A percentile compares a stretch with the other conserved stretches of the same genome.
phyloP scores from a whole-genome alignment of 176 grass and related monocot species.

The Oryza punctata region DNA sequence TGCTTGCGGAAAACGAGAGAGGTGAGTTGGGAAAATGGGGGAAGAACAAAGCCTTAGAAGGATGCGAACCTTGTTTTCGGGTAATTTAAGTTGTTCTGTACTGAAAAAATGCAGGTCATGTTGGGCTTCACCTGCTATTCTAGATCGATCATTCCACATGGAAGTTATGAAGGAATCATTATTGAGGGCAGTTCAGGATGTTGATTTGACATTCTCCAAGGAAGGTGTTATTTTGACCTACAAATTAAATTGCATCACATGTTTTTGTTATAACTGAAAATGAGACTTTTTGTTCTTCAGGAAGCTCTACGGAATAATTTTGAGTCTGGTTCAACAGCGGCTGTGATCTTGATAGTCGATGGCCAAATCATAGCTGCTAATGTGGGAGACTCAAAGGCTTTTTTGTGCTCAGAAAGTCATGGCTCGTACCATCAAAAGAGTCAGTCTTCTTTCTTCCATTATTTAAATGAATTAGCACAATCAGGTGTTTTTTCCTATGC shows the following conservation, averaged over 20 bases:
- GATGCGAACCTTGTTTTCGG: neutral
- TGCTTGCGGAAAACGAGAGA: no score
- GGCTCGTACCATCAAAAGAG: conserved; percentile 40
- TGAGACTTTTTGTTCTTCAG: conserved; percentile 51
- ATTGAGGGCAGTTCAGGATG: conserved; percentile 76
- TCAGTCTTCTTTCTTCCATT: conserved; percentile 45
- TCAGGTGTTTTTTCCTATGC: neutral
- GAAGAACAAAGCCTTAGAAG: no score
- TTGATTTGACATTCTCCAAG: conserved; percentile 95
- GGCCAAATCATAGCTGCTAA: conserved; percentile 81
- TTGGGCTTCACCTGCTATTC: conserved; percentile 52
- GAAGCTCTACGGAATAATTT: conserved; percentile 73
- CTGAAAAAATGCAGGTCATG: conserved; percentile 57
- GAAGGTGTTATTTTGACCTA: conserved; percentile 47
- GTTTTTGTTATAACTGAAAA: neutral
- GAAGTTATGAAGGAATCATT: conserved; percentile 91
- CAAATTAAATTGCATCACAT: neutral
- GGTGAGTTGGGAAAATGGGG: no score
- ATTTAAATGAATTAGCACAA: conserved; percentile 15
- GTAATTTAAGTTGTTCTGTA: conserved; percentile 13
- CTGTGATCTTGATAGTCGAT: conserved; percentile 81
- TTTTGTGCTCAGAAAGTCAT: conserved; percentile 78
- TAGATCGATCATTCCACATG: conserved; percentile 76
- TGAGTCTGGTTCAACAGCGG: conserved; percentile 77
- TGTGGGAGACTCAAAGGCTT: conserved; percentile 92